Percentiles rank a stretch among this genome's conserved stretches.
Evolutionary conservation across 371 early-diverging fungal genomes (phyloP).

Genomic region (Mortierella sp.): DNA sequence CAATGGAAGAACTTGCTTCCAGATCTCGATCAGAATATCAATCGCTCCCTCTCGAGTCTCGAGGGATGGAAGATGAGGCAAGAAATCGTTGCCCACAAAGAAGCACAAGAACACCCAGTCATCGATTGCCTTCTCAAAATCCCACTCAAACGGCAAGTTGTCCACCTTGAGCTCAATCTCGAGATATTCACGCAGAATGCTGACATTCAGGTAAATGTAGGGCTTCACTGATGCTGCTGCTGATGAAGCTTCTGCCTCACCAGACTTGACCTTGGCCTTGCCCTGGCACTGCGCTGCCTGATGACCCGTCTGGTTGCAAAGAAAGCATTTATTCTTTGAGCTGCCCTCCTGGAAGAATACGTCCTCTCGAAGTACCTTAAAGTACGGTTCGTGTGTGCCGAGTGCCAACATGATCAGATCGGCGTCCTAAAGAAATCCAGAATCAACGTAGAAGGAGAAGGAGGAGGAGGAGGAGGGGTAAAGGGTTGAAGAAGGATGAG

Average conservation of each 20-base stretch:
- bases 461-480: no score
- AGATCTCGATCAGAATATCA: constrained; percentile 87
- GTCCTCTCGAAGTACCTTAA: constrained; percentile 98
- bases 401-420: constrained; percentile 99
- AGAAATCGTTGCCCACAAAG: constrained; percentile 99
- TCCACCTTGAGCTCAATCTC: constrained; percentile 83
- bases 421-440: constrained; percentile 81
- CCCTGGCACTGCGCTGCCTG: constrained; percentile 81
- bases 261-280: constrained; percentile 71
- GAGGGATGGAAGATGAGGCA: constrained; percentile 98
- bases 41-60: constrained; percentile 98
- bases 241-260: constrained; percentile 71
- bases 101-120: constrained; percentile 99
- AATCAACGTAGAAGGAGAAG: not conserved
- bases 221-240: constrained; percentile 70
- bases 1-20: constrained; percentile 79
- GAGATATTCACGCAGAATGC: constrained; percentile 93
- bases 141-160: constrained; percentile 74
- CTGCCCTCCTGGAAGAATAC: constrained; percentile 79
- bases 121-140: constrained; percentile 94
- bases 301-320: constrained; percentile 90
- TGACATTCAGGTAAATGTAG: constrained; percentile 90
- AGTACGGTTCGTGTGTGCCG: constrained; percentile 98
- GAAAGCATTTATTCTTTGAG: constrained; percentile 73
- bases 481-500: no score